Evolutionary conservation across 768 basidiomycete species (phyloP).

Genomic region (Suillus spraguei): DNA sequence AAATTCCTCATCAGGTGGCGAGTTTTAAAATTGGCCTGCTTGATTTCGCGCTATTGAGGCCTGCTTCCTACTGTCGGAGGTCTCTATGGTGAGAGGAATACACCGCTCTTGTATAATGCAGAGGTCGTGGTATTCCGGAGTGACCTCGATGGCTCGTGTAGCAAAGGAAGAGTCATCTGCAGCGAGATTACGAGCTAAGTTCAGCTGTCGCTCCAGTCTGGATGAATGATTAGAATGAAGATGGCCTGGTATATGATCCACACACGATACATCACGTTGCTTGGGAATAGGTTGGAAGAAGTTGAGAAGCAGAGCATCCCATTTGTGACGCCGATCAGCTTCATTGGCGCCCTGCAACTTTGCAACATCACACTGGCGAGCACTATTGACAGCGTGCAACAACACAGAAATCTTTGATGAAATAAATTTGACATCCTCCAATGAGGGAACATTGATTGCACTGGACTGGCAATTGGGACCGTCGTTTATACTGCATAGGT

Average conservation of each 20-base stretch:
- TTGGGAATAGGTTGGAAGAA: background rate
- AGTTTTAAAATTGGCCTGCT: background rate
- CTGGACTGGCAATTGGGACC: no score
- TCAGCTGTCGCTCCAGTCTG: background rate
- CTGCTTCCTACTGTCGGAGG: background rate
- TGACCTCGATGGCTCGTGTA: background rate
- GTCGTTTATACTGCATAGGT: background rate
- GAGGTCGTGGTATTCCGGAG: fast-evolving
- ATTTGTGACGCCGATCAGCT: background rate
- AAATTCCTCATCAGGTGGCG: background rate
- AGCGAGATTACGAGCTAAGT: background rate
- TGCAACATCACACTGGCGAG: background rate
- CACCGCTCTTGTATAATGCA: fast-evolving
- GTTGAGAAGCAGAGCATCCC: conserved; percentile 1
- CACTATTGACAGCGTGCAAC: background rate
- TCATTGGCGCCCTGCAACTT: background rate
- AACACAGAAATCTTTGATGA: background rate
- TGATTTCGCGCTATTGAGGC: background rate
- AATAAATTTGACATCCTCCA: background rate
- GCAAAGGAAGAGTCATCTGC: background rate
- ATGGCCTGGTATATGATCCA: background rate
- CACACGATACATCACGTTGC: background rate
- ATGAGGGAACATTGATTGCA: background rate
- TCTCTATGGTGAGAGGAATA: background rate
- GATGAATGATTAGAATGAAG: background rate